phyloP scores from a whole-genome alignment of 257 asterid genomes.

The Rauvolfia tetraphylla region DNA sequence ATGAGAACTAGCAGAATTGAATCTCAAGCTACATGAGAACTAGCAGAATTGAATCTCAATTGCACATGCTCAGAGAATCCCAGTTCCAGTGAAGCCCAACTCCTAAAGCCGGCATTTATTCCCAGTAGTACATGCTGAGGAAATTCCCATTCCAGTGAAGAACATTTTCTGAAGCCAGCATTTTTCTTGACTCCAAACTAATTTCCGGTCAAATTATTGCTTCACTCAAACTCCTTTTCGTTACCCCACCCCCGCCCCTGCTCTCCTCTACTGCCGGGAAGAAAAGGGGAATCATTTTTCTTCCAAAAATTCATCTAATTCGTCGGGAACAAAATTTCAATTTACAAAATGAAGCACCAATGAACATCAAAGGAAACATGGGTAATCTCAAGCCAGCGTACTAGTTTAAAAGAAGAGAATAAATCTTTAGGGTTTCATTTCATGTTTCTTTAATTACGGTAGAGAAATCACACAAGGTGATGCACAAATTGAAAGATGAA shows the following conservation, averaged over 20 bases:
- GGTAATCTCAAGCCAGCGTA: neutral
- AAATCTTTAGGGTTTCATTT: slow-evolving; percentile 7
- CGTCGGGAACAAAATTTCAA: neutral
- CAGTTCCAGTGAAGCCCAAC: neutral
- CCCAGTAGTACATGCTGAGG: neutral
- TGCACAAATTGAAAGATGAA: neutral
- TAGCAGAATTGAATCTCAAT: neutral
- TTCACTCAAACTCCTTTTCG: neutral
- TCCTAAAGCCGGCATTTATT: neutral
- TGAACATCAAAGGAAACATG: neutral
- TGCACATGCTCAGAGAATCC: neutral
- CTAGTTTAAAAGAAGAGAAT: neutral
- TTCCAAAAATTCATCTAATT: neutral
- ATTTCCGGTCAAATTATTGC: neutral
- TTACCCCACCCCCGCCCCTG: neutral
- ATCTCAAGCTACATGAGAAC: neutral
- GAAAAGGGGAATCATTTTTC: neutral
- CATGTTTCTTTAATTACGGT: neutral
- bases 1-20: neutral
- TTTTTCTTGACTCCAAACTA: neutral
- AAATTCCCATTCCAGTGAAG: neutral
- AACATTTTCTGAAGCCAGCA: neutral
- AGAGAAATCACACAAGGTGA: neutral
- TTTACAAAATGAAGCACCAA: no score
- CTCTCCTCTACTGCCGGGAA: neutral